Evolutionary conservation across 257 asterid species (phyloP).

Genomic region (Nicotiana paniculata): DNA sequence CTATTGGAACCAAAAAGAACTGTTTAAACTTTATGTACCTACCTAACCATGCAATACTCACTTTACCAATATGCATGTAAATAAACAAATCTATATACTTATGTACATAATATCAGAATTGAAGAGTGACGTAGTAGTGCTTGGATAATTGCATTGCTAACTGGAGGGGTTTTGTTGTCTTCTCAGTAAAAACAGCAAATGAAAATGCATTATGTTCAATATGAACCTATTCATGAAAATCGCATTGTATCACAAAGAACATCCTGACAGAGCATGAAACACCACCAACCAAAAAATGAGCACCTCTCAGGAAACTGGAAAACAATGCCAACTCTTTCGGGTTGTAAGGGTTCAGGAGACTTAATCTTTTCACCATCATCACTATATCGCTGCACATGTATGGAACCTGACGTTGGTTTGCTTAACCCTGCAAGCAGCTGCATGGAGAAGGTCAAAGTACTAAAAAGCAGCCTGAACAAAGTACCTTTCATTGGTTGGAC

Average conservation of each 20-base stretch:
- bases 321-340: slow-evolving; percentile 86
- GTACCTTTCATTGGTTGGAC: neutral
- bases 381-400: slow-evolving; percentile 48
- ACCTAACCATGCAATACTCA: neutral
- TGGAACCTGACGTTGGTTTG: slow-evolving; percentile 88
- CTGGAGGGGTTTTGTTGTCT: neutral
- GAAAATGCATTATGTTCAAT: neutral
- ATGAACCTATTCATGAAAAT: neutral
- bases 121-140: neutral
- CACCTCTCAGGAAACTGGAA: slow-evolving; percentile 99
- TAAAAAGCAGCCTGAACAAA: slow-evolving; percentile 14
- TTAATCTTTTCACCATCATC: slow-evolving; percentile 53
- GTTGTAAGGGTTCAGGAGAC: slow-evolving; percentile 46
- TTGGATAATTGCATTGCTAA: neutral
- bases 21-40: neutral
- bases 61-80: neutral
- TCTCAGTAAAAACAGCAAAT: neutral
- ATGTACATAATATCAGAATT: neutral
- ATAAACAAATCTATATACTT: neutral
- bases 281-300: neutral
- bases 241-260: neutral
- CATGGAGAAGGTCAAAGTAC: slow-evolving; percentile 16
- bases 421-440: slow-evolving; percentile 89
- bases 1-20: neutral
- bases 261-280: neutral